Conservation (phyloP, 75 land plant species). For the Ceratopteris richardii region DNA sequence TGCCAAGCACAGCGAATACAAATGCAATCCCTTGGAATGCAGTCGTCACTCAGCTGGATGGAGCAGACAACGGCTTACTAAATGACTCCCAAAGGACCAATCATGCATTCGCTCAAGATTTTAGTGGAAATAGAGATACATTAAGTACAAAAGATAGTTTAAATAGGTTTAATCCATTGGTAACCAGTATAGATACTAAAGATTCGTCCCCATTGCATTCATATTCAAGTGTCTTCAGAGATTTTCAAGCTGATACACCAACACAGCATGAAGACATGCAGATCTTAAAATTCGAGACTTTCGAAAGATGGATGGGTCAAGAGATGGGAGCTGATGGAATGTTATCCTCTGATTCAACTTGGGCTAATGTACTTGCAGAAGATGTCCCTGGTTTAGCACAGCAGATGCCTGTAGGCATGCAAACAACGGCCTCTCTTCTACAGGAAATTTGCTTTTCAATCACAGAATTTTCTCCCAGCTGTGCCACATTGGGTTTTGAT, state of each 20-base stretch:
- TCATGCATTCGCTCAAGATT: background rate
- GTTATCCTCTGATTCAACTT: constrained; percentile 29
- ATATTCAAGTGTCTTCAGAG: constrained; percentile 4
- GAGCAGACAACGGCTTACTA: background rate
- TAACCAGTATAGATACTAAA: background rate
- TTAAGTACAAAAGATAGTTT: background rate
- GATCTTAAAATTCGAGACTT: constrained; percentile 62
- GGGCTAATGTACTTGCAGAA: constrained; percentile 36
- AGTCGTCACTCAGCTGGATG: background rate
- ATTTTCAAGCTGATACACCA: background rate
- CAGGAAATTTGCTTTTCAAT: constrained; percentile 72
- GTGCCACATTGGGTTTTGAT: constrained; percentile 43
- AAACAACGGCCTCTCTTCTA: constrained; percentile 42
- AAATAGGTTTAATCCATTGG: background rate
- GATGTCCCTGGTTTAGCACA: constrained; percentile 43
- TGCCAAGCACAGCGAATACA: no score
- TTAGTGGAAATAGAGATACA: background rate
- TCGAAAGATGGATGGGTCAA: constrained; percentile 71
- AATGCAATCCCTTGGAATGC: background rate
- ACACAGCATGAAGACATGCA: constrained; percentile 12
- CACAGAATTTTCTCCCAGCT: constrained; percentile 72
- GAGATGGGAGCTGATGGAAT: constrained; percentile 58
- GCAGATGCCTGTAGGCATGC: constrained; percentile 64
- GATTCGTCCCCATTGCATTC: background rate
- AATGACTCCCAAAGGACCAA: background rate